Percentiles rank a stretch among this genome's conserved stretches.
These are phyloP conservation scores for Penicillium sp. DNA, from an alignment of 2,329 filamentous ascomycete genomes.

Conservation along the genomic window DNA sequence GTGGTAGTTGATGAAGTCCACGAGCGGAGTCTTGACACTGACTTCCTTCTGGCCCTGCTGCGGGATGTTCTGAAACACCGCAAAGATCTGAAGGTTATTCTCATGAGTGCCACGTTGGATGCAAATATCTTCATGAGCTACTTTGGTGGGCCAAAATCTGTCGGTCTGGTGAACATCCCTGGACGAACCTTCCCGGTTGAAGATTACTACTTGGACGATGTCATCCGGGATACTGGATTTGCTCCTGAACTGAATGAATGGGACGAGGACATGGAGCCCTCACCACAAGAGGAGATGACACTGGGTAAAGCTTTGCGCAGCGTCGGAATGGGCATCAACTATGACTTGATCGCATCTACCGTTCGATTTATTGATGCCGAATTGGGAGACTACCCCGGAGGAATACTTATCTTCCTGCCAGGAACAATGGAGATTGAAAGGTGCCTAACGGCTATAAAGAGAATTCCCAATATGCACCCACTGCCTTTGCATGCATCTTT, in stretches of 20 bases:
- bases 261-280: conserved; percentile 45
- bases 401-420: conserved; percentile 92
- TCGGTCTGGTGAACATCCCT: conserved; percentile 81
- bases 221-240: conserved; percentile 77
- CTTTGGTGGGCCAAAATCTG: conserved; percentile 69
- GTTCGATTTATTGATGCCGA: conserved; percentile 79
- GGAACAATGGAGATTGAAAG: conserved; percentile 89
- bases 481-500: conserved; percentile 91
- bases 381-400: conserved; percentile 71
- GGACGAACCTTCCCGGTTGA: conserved; percentile 87
- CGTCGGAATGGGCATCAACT: conserved; percentile 84
- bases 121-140: conserved; percentile 82
- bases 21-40: conserved; percentile 90
- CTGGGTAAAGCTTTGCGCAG: conserved; percentile 70
- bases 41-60: conserved; percentile 86
- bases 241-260: conserved; percentile 41
- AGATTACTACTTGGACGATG: conserved; percentile 87
- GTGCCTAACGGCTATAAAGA: conserved; percentile 67
- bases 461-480: conserved; percentile 69
- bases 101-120: conserved; percentile 97
- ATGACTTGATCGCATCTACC: conserved; percentile 77
- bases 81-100: conserved; percentile 80
- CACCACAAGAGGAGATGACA: conserved; percentile 45
- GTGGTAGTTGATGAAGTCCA: conserved; percentile 96
- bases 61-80: conserved; percentile 74